A percentile compares a stretch with the other conserved stretches of the same genome.
Evolutionary conservation across 345 rosid genomes (phyloP).

Genomic region (Sisymbrium irio): DNA sequence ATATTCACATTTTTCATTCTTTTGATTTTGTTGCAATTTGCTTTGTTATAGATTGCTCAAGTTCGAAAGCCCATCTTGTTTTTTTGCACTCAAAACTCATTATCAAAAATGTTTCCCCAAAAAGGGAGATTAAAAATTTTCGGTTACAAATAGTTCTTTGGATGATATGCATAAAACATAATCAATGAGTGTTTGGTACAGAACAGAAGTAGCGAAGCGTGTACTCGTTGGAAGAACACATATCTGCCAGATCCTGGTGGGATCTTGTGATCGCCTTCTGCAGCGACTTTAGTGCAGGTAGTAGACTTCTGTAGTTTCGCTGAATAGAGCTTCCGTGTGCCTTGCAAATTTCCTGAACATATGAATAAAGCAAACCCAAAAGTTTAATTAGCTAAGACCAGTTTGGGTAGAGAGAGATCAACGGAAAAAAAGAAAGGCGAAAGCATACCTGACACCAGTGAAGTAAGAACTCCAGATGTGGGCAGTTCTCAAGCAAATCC

Average conservation of each 20-base stretch:
- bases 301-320: conserved; percentile 70
- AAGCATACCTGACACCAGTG: conserved; percentile 79
- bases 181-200: conserved; percentile 29
- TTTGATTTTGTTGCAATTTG: background rate
- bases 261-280: conserved; percentile 82
- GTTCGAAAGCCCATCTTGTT: background rate
- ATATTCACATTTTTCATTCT: background rate
- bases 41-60: background rate
- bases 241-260: conserved; percentile 91
- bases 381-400: background rate
- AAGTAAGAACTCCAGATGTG: conserved; percentile 84
- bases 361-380: background rate
- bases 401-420: background rate
- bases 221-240: conserved; percentile 86
- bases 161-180: background rate
- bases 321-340: conserved; percentile 79
- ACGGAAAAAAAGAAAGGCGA: background rate
- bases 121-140: too few relatives aligned
- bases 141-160: too few relatives aligned
- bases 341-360: conserved; percentile 76
- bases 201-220: conserved; percentile 81
- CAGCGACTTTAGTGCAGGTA: conserved; percentile 76
- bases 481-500: conserved; percentile 80
- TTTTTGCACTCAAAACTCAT: background rate
- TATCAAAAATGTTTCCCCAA: too few relatives aligned